Evolutionary conservation across 192 early-diverging fungal genomes (phyloP), one percentile per base, ranked within the genome.

Genomic region (Coemansia sp.): DNA sequence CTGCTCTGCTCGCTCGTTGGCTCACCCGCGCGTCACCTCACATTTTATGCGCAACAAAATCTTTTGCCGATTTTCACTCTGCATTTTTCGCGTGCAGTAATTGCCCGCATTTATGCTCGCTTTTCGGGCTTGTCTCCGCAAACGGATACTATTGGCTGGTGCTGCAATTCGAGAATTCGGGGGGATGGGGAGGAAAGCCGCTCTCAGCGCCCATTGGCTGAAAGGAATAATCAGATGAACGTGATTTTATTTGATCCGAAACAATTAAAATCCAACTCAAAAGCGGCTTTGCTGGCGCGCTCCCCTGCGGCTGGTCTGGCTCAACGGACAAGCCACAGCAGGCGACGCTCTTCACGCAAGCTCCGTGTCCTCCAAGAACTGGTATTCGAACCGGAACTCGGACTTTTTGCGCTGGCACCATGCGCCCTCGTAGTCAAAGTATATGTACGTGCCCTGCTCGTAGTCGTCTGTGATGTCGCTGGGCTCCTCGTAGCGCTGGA

Each of bases 371-470:
- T 94, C 93, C 58, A 95, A 77, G 68, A 85, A 94, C 78, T 88
- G 88, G 88, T 95, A 95, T 76, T 94, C 92, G 73, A 95, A 95
- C 63, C 93, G 89, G 78, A 99, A 99, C 65, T 98, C 95, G n/a
- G 87, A 85, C 87, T 97, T 97, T 76, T 95, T 97, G 53, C 93
- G 87, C 73, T 98, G 95, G 68, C 94, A 93, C 97, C 97, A 99
- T 23, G 91, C 90, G 18, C 91, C 93, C 76, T 99, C 96, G 67
- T 94, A 98, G 77, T 99, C 97, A 87, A 99, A 99, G 82, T 98
- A 99, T 36, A 98, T 89, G 71, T 99, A 99, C 23, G 97, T 96
- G 24, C 97, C 97, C 75, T 94, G 92, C 80, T 99, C 97, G 84
- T 93, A 99, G 69, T 96, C 93, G 67, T 97, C 95, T 18, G 94